Percentiles rank a stretch among this genome's conserved stretches.
Evolutionary conservation across 169 alveolate species (phyloP).

Genomic region (Babesia bovis): DNA sequence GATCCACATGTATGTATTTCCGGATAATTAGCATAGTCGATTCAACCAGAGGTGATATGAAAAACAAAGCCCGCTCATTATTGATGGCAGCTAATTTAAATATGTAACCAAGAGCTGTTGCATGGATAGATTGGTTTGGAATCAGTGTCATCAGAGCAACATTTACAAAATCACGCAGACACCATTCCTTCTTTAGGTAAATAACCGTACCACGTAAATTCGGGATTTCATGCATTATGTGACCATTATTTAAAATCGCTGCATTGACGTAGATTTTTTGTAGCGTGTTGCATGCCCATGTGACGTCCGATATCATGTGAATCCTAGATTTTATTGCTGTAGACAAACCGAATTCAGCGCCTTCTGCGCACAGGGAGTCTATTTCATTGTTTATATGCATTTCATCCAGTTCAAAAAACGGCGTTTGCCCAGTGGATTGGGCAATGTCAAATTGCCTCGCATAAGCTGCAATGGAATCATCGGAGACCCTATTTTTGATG

Average conservation of each 20-base stretch:
- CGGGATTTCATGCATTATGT: neutral
- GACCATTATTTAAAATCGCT: neutral
- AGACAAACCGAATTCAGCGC: neutral
- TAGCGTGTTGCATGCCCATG: slow-evolving; percentile 27
- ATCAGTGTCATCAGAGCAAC: slow-evolving; percentile 6
- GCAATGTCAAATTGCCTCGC: slow-evolving; percentile 3
- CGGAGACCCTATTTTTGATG: neutral
- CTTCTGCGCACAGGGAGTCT: neutral
- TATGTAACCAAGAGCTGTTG: slow-evolving; percentile 20
- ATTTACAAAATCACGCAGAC: slow-evolving; percentile 23
- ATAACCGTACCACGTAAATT: slow-evolving; percentile 8
- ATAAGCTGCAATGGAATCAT: neutral
- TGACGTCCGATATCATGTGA: slow-evolving; percentile 15
- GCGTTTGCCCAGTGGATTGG: neutral
- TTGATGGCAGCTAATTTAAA: neutral
- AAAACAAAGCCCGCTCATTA: slow-evolving; percentile 27
- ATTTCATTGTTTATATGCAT: slow-evolving; percentile 11
- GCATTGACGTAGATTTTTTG: slow-evolving; percentile 14
- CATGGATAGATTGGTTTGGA: neutral
- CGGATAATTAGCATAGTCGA: slow-evolving; percentile 10
- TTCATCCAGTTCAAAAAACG: slow-evolving; percentile 1
- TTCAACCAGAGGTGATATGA: slow-evolving; percentile 23
- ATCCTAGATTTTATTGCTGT: slow-evolving; percentile 2
- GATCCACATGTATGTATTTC: neutral
- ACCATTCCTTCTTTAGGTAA: neutral